Conservation (phyloP, 2,329 filamentous ascomycete species). For the Nakataea oryzae region DNA sequence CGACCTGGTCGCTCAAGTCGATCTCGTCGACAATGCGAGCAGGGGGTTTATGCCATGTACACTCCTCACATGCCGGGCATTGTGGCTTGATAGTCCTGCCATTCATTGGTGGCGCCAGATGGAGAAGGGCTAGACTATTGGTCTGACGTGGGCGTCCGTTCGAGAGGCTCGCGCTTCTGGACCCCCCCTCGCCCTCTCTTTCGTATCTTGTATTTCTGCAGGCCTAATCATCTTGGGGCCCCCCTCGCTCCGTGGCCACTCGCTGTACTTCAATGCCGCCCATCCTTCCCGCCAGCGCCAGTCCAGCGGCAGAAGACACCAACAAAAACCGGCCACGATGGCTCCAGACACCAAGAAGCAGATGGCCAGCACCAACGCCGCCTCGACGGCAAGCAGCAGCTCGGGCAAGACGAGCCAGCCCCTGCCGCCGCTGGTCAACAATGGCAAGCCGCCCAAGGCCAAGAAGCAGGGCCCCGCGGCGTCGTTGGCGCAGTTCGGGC, state of each 20-base stretch:
- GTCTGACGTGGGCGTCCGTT: not conserved
- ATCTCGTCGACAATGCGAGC: not conserved
- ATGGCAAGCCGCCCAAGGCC: slow-evolving; percentile 13
- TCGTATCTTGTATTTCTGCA: not conserved
- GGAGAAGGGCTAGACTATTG: not conserved
- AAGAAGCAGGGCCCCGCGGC: slow-evolving; percentile 21
- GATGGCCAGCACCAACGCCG: not conserved
- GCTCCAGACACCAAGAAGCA: not conserved
- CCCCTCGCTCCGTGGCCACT: not conserved
- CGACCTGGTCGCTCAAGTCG: too few species aligned
- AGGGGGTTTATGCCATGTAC: not conserved
- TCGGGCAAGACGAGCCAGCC: not conserved
- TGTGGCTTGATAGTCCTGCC: too few species aligned
- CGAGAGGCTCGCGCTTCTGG: not conserved
- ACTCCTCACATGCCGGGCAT: not conserved
- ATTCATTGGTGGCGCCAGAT: not conserved
- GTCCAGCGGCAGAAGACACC: not conserved
- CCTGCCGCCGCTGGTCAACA: slow-evolving; percentile 10
- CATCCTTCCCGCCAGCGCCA: not conserved
- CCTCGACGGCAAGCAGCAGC: not conserved
- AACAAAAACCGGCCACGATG: not conserved
- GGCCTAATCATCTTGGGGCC: not conserved
- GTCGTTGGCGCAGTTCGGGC: slow-evolving; percentile 21
- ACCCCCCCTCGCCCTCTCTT: not conserved
- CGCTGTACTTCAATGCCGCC: not conserved